Conservation (phyloP, 306 rosid species). For the Vachellia pachyceras region DNA sequence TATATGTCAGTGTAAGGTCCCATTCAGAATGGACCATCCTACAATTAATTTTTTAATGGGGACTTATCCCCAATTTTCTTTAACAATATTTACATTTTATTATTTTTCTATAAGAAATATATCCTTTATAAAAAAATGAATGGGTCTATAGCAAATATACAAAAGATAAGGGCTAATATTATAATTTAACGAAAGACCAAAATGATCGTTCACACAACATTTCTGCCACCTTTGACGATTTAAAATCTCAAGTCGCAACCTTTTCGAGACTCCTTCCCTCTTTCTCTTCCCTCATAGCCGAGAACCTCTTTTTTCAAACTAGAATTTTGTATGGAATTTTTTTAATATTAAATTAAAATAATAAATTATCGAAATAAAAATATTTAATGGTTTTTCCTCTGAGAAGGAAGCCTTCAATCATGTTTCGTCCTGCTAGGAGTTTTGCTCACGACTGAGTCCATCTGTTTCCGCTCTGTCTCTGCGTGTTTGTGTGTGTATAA, state of each 20-base stretch:
- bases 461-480: constrained; percentile 36
- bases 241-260: background rate
- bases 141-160: background rate
- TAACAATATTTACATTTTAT: too few species aligned
- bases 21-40: too few species aligned
- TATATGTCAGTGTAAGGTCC: too few species aligned
- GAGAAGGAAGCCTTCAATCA: constrained; percentile 43
- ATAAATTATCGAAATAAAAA: background rate
- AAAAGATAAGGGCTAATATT: background rate
- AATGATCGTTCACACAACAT: background rate
- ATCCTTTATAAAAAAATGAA: background rate
- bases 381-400: background rate
- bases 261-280: background rate
- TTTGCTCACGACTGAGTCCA: constrained; percentile 63
- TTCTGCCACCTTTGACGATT: background rate
- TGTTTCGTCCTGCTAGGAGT: constrained; percentile 64
- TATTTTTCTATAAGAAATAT: too few species aligned
- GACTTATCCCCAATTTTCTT: too few species aligned
- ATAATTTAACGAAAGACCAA: background rate
- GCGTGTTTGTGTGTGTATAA: background rate
- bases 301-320: background rate
- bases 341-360: too few species aligned
- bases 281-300: background rate
- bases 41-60: too few species aligned
- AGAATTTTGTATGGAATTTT: too few species aligned